Conservation (phyloP, 768 basidiomycete species). For the Boletus rubescentipes region DNA sequence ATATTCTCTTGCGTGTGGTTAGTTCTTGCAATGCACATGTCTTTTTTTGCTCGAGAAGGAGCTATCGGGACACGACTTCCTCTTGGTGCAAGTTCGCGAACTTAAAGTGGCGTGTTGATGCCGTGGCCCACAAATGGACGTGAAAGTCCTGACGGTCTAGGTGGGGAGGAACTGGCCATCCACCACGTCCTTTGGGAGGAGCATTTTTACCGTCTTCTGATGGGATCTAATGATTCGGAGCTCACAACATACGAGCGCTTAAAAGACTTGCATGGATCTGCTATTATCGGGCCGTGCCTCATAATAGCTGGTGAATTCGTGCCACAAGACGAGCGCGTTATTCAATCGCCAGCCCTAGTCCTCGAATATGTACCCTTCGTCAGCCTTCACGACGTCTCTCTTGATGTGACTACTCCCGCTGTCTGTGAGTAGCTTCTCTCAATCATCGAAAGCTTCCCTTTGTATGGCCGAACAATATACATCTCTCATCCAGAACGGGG, state of each 20-base stretch:
- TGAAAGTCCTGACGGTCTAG: not conserved
- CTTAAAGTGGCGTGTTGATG: too few species aligned
- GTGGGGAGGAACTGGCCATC: not conserved
- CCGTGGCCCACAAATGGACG: too few species aligned
- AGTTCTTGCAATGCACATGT: too few species aligned
- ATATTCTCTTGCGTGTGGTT: too few species aligned
- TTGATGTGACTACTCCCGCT: not conserved
- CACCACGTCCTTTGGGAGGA: not conserved
- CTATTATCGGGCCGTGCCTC: not conserved
- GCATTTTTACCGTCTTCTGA: not conserved
- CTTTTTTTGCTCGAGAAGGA: too few species aligned
- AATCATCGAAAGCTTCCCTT: not conserved
- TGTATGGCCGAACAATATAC: not conserved
- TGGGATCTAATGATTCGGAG: not conserved
- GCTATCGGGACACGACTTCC: too few species aligned
- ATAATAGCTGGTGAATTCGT: not conserved
- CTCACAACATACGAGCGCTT: not conserved
- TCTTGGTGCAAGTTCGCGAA: too few species aligned
- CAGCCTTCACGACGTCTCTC: not conserved
- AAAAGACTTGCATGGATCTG: constrained; percentile 1
- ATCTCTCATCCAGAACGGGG: not conserved
- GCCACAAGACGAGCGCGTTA: constrained; percentile 1
- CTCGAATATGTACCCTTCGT: constrained; percentile 10
- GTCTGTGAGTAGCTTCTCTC: not conserved
- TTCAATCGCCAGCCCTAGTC: not conserved